A percentile compares a stretch with the other conserved stretches of the same genome.
phyloP scores from a whole-genome alignment of 2,329 filamentous ascomycete genomes.

The Fusarium anguioides region DNA sequence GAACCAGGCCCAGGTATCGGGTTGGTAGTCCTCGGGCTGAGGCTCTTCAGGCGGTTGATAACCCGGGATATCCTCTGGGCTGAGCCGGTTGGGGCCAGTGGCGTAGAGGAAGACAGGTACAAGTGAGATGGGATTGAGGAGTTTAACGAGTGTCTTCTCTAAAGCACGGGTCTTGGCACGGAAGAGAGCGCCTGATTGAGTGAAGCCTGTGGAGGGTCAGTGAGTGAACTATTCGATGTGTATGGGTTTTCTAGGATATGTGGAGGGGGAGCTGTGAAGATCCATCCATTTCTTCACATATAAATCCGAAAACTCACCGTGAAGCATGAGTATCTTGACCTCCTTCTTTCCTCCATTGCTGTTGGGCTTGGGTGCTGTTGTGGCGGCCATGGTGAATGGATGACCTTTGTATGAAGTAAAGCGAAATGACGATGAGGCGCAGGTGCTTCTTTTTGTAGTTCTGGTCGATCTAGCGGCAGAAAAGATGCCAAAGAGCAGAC shows the following conservation, averaged over 20 bases:
- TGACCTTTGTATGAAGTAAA: constrained; percentile 10
- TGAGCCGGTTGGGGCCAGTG: constrained; percentile 73
- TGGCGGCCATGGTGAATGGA: constrained; percentile 45
- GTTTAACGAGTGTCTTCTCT: constrained; percentile 81
- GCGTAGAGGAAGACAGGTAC: constrained; percentile 72
- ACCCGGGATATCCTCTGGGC: constrained; percentile 75
- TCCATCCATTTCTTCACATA: background rate
- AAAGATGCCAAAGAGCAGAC: constrained; percentile 22
- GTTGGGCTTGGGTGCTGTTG: constrained; percentile 42
- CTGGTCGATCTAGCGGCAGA: constrained; percentile 30
- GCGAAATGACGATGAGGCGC: constrained; percentile 11
- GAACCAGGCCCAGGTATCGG: constrained; percentile 86
- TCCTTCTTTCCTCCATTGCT: constrained; percentile 57
- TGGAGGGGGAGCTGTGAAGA: background rate
- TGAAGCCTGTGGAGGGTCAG: constrained; percentile 71
- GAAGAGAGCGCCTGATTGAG: constrained; percentile 88
- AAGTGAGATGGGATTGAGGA: constrained; percentile 70
- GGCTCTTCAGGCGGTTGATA: constrained; percentile 61
- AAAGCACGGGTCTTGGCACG: constrained; percentile 88
- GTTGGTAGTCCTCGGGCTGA: constrained; percentile 60
- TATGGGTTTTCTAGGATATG: constrained; percentile 1
- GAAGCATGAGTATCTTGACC: constrained; percentile 80
- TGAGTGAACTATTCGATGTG: constrained; percentile 16
- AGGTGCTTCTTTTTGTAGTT: constrained; percentile 18
- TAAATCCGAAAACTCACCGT: constrained; percentile 60